These are phyloP conservation scores for Paracoccidioides lutzii DNA, from an alignment of 2,329 filamentous ascomycete genomes.

Conservation along the genomic window DNA sequence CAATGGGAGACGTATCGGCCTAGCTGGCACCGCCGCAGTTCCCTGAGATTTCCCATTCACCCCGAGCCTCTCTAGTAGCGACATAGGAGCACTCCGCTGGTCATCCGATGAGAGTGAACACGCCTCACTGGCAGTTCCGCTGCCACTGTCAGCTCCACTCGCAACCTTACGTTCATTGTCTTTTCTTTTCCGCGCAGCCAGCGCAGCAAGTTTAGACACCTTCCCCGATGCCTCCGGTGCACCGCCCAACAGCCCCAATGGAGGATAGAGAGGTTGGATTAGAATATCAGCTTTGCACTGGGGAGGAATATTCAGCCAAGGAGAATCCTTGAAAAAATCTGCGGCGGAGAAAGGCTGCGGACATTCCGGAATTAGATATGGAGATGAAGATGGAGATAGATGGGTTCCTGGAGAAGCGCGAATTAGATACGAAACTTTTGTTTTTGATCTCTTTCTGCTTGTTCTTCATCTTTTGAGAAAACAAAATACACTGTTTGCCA, in stretches of 20 bases:
- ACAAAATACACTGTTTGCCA: neutral
- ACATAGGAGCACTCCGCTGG: constrained; percentile 17
- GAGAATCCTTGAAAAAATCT: constrained; percentile 68
- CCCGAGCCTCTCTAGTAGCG: constrained; percentile 29
- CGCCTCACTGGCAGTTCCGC: neutral
- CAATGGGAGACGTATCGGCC: neutral
- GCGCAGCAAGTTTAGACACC: constrained; percentile 77
- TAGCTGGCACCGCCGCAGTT: neutral
- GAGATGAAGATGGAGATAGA: constrained; percentile 14
- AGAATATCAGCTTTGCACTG: constrained; percentile 52
- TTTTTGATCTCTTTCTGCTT: neutral
- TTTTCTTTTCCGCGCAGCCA: constrained; percentile 78
- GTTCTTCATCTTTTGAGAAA: neutral
- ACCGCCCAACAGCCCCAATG: constrained; percentile 66
- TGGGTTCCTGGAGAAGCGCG: constrained; percentile 16
- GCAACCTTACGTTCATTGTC: constrained; percentile 46
- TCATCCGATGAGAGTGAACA: constrained; percentile 9
- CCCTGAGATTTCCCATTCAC: constrained; percentile 15
- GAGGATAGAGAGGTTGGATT: constrained; percentile 45
- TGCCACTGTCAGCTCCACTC: neutral
- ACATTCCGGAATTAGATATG: constrained; percentile 7
- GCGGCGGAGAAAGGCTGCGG: constrained; percentile 32
- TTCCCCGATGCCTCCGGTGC: constrained; percentile 50
- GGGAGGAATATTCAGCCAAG: constrained; percentile 65
- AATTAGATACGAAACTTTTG: neutral